Evolutionary conservation across 1,284 basidiomycete genomes (phyloP), one percentile per base, ranked within the genome.

Genomic region (Irpex lacteus): DNA sequence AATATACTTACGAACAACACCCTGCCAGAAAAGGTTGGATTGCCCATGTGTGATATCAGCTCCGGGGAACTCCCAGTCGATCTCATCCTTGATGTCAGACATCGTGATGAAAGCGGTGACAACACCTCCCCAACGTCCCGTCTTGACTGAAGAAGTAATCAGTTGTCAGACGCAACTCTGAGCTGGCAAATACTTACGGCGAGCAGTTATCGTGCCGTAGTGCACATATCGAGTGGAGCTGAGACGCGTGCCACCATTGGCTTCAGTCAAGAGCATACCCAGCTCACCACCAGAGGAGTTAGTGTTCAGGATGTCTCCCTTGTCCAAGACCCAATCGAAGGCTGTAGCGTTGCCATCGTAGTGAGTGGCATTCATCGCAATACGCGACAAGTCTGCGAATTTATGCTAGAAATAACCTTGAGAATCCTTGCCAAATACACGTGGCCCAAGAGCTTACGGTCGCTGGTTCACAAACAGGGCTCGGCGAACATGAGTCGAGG

Each of bases 71-170:
- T 95, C 92, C 90, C 90, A 94, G 70, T 94, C 92, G 59, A 95
- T 92, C 75, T 94, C 93, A 73, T 94, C 91, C 73, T 91, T 92
- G 71, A 92, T 84, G 69, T 90, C 85, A 62, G 87, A 90, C 93
- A 94, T 94, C 4, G 89, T 90, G 72, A 95, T 94, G 73, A 92
- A 92, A 1, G 92, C 91, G 0, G 90, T 89, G 57, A 95, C 88
- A 26, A 95, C 86, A 44, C 92, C 92, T 36, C 74, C 79, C 88
- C 89, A 93, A 60, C 83, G 81, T 59, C 87, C 83, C 1, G 88
- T 86, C 75, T 89, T 91, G 68, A 90, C 88, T 89, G 68, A 3
- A 62, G 21, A 59, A 34, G 32, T 5, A 37, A 57, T 59, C 18
- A 49, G 52, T 19, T 32, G 4, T 13, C 34, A 44, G 5, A 34